phyloP scores from a whole-genome alignment of 2,329 filamentous ascomycete genomes.

The Thelonectria discophora region DNA sequence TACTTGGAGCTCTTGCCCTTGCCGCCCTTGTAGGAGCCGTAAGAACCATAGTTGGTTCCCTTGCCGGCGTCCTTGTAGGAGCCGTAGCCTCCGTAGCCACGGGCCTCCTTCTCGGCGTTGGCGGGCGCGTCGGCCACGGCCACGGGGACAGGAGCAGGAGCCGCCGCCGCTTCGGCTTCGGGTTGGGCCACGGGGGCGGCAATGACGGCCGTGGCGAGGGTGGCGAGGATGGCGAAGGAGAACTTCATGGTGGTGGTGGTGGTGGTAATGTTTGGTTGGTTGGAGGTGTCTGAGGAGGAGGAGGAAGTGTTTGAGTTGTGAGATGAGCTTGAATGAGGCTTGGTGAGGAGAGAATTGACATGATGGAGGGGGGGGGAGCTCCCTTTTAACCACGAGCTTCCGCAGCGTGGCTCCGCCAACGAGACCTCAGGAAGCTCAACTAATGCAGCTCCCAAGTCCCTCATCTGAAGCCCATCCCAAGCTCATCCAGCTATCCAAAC shows the following conservation, averaged over 20 bases:
- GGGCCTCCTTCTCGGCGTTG: conserved; percentile 17
- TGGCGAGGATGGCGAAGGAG: conserved; percentile 37
- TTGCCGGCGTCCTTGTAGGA: conserved; percentile 12
- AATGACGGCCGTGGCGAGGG: conserved; percentile 37
- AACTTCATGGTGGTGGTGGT: conserved; percentile 44
- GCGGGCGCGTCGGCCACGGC: conserved; percentile 19
- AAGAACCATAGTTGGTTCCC: conserved; percentile 21
- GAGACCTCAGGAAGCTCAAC: too few species aligned
- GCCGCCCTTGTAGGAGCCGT: conserved; percentile 20
- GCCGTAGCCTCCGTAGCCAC: conserved; percentile 19
- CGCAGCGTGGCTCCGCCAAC: background rate
- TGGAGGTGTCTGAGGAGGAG: too few species aligned
- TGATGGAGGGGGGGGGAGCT: background rate
- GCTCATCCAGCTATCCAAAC: too few species aligned
- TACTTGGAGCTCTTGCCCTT: conserved; percentile 3
- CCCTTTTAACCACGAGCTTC: background rate
- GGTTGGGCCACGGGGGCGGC: conserved; percentile 40
- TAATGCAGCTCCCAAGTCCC: too few species aligned
- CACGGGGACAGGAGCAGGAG: conserved; percentile 7
- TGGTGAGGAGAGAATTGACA: background rate
- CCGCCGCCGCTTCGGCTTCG: conserved; percentile 20
- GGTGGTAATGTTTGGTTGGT: too few species aligned
- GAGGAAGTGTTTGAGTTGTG: background rate
- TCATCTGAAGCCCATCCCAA: too few species aligned
- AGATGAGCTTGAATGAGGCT: conserved; percentile 11